These are phyloP conservation scores for Beauveria rudraprayagi DNA, from an alignment of 2,329 filamentous ascomycete species.

Conservation along the genomic window DNA sequence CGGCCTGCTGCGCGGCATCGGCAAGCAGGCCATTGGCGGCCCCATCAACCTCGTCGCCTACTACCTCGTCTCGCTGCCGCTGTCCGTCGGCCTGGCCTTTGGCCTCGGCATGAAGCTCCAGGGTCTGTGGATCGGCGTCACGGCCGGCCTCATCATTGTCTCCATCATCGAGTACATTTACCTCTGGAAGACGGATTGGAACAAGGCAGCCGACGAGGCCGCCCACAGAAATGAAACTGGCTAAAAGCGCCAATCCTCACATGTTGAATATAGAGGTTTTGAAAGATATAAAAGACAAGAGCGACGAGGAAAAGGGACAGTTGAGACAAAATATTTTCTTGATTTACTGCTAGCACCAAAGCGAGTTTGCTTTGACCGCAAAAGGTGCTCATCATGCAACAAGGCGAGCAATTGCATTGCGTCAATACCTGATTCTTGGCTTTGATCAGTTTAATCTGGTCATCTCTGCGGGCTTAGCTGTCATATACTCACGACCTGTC, in stretches of 20 bases:
- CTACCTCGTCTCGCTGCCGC: conserved; percentile 77
- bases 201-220: conserved; percentile 44
- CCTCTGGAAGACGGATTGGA: conserved; percentile 44
- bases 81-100: conserved; percentile 73
- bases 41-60: conserved; percentile 83
- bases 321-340: background rate
- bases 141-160: conserved; percentile 58
- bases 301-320: background rate
- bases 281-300: background rate
- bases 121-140: conserved; percentile 76
- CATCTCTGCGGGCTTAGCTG: background rate
- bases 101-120: conserved; percentile 66
- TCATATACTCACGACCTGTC: background rate
- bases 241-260: conserved; percentile 19
- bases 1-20: conserved; percentile 78
- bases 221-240: conserved; percentile 41
- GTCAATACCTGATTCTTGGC: background rate
- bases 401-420: background rate
- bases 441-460: background rate
- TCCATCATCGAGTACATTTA: conserved; percentile 46
- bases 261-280: background rate
- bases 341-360: background rate
- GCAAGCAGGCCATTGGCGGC: conserved; percentile 81
- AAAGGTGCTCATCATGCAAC: background rate
- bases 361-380: background rate